These are phyloP conservation scores for Eucalyptus grandis DNA, from an alignment of 345 rosid genomes.

Conservation along the genomic window DNA sequence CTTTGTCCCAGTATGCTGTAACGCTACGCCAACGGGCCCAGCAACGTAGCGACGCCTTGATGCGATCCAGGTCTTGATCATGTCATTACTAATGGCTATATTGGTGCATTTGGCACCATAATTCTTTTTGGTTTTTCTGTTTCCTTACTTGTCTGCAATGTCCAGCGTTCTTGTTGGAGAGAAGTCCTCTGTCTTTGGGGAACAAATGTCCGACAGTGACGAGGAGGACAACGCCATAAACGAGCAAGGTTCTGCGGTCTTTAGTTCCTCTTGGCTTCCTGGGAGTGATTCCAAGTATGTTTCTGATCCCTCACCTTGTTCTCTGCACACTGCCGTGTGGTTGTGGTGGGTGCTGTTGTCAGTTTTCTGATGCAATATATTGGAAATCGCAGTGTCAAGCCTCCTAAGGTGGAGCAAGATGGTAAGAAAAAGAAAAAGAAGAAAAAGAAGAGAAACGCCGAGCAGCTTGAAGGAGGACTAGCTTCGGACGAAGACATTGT, in stretches of 20 bases:
- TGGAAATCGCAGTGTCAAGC: conserved; percentile 23
- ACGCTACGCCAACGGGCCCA: conserved; percentile 50
- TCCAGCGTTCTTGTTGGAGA: conserved; percentile 85
- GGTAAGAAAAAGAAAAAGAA: conserved; percentile 28
- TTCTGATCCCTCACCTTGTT: background rate
- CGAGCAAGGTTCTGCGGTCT: conserved; percentile 46
- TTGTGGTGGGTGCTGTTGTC: background rate
- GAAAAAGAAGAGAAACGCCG: conserved; percentile 17
- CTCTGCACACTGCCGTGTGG: background rate
- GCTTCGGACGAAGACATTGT: conserved; percentile 71
- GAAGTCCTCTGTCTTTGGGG: conserved; percentile 45
- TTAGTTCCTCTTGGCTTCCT: conserved; percentile 87
- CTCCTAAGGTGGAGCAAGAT: conserved; percentile 23
- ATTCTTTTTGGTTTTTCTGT: background rate
- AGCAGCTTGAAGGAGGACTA: conserved; percentile 11
- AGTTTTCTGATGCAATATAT: background rate
- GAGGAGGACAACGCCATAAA: conserved; percentile 37
- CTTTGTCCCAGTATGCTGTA: conserved; percentile 46
- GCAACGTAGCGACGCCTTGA: conserved; percentile 57
- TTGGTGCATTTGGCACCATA: background rate
- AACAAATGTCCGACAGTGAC: conserved; percentile 28
- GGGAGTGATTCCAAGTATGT: conserved; percentile 50
- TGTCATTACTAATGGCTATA: background rate
- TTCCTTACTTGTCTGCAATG: background rate
- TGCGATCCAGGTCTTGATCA: conserved; percentile 61